Evolutionary conservation across 2,329 filamentous ascomycete species (phyloP).

Genomic region (Westerdykella ornata): DNA sequence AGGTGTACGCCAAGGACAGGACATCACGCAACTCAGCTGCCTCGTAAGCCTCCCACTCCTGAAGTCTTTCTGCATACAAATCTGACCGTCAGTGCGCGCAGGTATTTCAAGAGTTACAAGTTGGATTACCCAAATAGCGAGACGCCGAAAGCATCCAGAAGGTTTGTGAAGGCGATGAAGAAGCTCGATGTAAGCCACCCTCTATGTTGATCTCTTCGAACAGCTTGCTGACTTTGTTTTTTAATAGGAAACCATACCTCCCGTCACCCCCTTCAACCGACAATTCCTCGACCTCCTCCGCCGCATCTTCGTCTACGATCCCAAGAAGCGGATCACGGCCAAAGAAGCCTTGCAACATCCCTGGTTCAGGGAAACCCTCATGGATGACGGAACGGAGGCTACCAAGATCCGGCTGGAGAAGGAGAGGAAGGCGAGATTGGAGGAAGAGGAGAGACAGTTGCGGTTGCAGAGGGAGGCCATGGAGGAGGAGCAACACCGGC

Average conservation of each 20-base stretch:
- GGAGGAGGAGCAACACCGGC: background rate
- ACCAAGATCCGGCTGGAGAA: conserved; percentile 49
- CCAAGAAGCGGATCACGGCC: conserved; percentile 57
- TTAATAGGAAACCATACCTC: conserved; percentile 56
- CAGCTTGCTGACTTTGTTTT: background rate
- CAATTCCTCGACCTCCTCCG: conserved; percentile 57
- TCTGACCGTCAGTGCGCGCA: conserved; percentile 34
- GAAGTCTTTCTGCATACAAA: background rate
- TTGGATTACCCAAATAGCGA: conserved; percentile 59
- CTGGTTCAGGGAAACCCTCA: conserved; percentile 59
- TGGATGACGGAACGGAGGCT: conserved; percentile 61
- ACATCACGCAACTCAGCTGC: conserved; percentile 48
- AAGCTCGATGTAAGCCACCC: conserved; percentile 47
- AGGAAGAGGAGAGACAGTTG: conserved; percentile 16
- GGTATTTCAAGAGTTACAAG: conserved; percentile 51
- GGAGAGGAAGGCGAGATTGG: conserved; percentile 30
- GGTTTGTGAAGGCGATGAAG: conserved; percentile 65
- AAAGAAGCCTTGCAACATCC: conserved; percentile 59
- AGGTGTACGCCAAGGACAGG: conserved; percentile 46
- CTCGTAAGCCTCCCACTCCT: conserved; percentile 42
- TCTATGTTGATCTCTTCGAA: background rate
- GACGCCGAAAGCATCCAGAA: conserved; percentile 56
- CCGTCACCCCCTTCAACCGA: conserved; percentile 53
- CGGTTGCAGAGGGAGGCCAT: conserved; percentile 15
- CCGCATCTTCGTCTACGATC: conserved; percentile 61